Evolutionary conservation across 2,329 filamentous ascomycete species (phyloP), one percentile per base, ranked within the genome.

Genomic region (Ceratocystis diversiconidia): DNA sequence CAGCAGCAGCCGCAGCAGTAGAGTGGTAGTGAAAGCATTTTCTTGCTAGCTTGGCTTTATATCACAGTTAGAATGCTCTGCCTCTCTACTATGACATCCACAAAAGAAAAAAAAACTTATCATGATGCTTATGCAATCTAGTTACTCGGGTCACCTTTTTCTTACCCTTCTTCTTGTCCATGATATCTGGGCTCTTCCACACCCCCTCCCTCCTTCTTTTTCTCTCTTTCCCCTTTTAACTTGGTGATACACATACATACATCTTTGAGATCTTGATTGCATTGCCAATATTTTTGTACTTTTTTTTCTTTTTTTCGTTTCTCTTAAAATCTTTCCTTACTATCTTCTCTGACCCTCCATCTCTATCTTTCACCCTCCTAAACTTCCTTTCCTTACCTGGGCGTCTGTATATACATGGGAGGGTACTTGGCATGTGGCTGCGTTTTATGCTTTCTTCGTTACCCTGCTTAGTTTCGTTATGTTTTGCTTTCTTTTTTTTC

Each of bases 331-430:
- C 41, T 57, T 64, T 55, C 50, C 28, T 55, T 22, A 22, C 7
- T 32, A n/a, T 52, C 61, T 22, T 50, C 43, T 50, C 41, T 7
- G 3, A 50, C 41, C 36, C 43, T 62, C 43, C 30, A 25, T 28
- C 25, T 52, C 19, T 28, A 10, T n/a, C 48, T 52, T 25, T 46
- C 41, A 28, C 41, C 22, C 32, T 36, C 48, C 46, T 30, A 44
- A 57, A 17, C 30, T 55, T 57, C 36, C 46, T 55, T 44, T 55
- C 46, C 36, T 28, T 32, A 36, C 28, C 7, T 59, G 55, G 55
- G 55, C 55, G 55, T 59, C 55, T 64, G 55, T 59, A 64, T 55
- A 64, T 64, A 64, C 62, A 64, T 52, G 43, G 62, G 62, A 50
- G 62, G 62, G 32, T 50, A 55, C 62, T 52, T 64, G 44, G 62